Base-by-base conservation (phyloP, 352 stramenopile species). In the Phytophthora podocarpi region DNA sequence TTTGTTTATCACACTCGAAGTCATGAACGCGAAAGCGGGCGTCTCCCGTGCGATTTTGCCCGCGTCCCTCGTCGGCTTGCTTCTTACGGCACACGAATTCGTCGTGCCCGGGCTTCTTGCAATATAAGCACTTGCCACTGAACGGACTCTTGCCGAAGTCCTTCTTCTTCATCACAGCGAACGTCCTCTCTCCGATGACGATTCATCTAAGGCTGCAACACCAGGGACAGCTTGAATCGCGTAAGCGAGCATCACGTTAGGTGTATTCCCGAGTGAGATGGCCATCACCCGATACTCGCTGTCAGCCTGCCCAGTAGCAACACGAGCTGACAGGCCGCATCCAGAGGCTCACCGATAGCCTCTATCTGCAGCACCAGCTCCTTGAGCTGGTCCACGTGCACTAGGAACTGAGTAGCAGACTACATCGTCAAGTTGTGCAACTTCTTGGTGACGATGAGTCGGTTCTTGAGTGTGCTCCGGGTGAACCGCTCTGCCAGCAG, bases 271-370 rank as follows among this genome's bases (percentile, higher is more conserved):
- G 36, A 49, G 36, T 7, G 50, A 26, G 9, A 1, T 50, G 26
- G 24, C 9, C 6, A 49, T 41, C 37, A 59, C 11, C 9, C 16
- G 12, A 30, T 72, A 70, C 9, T 76, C 57, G 5, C 21, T 4
- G 57, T 46, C 5, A 76, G 58, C 32, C 67, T 70, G 0, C 55
- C 59, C 1, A 70, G 52, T 4, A 72, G 41, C 5, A 72, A 28
- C n/a, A 68, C 61, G 9, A 71, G 1, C 36, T 75, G 59, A 2
- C 61, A 36, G 1, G 61, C 12, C 10, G 52, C 36, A 30, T 72
- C 55, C 7, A 76, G 30, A 0, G 39, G 16, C n/a, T 72, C 52
- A 11, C 55, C 39, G 7, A 47, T 47, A 2, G 40, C 8, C 20
- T 47, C 40, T 12, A 34, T 11, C 1, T 47, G 20, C 8, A 34